phyloP scores from a whole-genome alignment of 129 eudicot genomes.

The Scalesia atractyloides region DNA sequence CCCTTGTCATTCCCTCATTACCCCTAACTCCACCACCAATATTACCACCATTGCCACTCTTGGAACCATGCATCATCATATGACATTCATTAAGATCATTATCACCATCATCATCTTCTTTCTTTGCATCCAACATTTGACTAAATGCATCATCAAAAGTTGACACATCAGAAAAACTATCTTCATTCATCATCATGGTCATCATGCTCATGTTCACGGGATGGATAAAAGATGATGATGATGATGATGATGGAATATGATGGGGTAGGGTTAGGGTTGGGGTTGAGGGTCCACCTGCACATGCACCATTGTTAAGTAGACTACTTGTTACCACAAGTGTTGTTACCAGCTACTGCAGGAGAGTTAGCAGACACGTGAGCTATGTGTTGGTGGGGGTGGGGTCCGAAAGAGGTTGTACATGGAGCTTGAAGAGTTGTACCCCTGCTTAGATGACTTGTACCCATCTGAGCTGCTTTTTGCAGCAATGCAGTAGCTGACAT shows the following conservation, averaged over 20 bases:
- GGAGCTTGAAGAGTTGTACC: conserved; percentile 32
- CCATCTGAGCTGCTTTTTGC: conserved; percentile 98
- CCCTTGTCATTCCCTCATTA: conserved; percentile 73
- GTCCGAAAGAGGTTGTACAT: conserved; percentile 20
- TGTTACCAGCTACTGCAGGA: conserved; percentile 25
- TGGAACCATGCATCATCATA: conserved; percentile 19
- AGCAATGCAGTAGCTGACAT: conserved; percentile 98
- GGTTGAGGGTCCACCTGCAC: conserved; percentile 37
- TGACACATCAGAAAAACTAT: conserved; percentile 45
- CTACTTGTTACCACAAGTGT: conserved; percentile 39
- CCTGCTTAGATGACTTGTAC: conserved; percentile 62
- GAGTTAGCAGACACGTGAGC: conserved; percentile 67
- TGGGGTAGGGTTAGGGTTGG: conserved; percentile 5
- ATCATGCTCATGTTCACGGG: conserved; percentile 30
- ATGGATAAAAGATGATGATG: conserved; percentile 44
- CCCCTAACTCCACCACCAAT: conserved; percentile 36
- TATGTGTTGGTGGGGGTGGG: conserved; percentile 44
- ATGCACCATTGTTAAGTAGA: conserved; percentile 40
- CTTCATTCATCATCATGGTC: conserved; percentile 39
- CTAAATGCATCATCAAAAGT: conserved; percentile 55
- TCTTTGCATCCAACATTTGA: conserved; percentile 56
- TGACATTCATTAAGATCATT: conserved; percentile 14
- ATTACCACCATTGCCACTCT: conserved; percentile 20
- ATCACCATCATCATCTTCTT: conserved; percentile 15
- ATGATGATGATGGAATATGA: conserved; percentile 7